Evolutionary conservation across 2,329 filamentous ascomycete species (phyloP).

Genomic region (Zarea fungicola): DNA sequence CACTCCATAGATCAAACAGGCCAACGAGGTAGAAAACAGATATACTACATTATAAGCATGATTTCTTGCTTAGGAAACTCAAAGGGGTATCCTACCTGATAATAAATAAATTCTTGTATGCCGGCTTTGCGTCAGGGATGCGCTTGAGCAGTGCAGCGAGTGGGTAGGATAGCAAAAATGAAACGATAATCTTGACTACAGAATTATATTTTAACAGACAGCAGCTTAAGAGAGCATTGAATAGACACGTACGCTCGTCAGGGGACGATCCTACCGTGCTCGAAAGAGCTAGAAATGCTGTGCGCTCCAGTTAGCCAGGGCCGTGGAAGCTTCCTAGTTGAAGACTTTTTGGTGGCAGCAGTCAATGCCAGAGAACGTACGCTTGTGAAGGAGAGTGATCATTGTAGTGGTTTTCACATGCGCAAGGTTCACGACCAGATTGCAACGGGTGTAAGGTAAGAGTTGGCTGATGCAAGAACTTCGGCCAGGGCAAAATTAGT

Average conservation of each 20-base stretch:
- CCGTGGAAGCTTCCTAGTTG: neutral
- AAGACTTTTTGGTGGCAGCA: too few relatives aligned
- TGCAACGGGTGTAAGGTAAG: too few relatives aligned
- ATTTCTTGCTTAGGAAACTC: neutral
- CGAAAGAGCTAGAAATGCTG: conserved; percentile 41
- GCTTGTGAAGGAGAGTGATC: conserved; percentile 9
- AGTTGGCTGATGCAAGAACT: neutral
- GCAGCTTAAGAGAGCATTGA: too few relatives aligned
- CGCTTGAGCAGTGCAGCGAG: conserved; percentile 84
- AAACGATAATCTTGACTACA: conserved; percentile 85
- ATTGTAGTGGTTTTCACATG: neutral
- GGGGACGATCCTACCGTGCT: conserved; percentile 37
- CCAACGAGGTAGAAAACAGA: conserved; percentile 90
- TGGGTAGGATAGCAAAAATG: conserved; percentile 88
- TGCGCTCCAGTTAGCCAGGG: neutral
- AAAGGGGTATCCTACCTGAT: conserved; percentile 51
- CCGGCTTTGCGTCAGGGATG: conserved; percentile 77
- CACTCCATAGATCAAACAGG: conserved; percentile 87
- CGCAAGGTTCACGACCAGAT: neutral
- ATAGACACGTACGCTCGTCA: conserved; percentile 45
- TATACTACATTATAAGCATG: conserved; percentile 42
- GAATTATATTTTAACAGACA: too few relatives aligned
- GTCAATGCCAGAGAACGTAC: neutral
- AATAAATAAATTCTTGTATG: conserved; percentile 82
- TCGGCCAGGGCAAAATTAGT: neutral